Conservation (phyloP, 2,329 filamentous ascomycete genomes). For the Stachybotrys echinatus region DNA sequence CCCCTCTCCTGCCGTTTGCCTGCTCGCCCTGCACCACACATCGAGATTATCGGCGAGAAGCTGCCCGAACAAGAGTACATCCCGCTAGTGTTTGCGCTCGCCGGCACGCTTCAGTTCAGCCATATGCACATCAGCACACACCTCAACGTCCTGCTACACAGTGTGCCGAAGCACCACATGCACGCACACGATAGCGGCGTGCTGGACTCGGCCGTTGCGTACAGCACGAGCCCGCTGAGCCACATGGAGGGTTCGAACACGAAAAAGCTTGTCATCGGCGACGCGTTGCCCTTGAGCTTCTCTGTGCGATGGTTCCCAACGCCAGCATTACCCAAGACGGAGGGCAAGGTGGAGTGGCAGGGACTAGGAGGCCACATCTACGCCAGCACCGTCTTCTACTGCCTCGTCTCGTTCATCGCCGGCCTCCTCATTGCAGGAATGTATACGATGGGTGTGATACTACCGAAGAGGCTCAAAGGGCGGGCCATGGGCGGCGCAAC, state of each 20-base stretch:
- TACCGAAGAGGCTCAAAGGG: slow-evolving; percentile 48
- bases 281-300: slow-evolving; percentile 73
- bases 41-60: slow-evolving; percentile 49
- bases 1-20: slow-evolving; percentile 88
- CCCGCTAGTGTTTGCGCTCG: slow-evolving; percentile 81
- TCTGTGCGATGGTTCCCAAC: slow-evolving; percentile 84
- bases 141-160: slow-evolving; percentile 83
- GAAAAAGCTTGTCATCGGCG: slow-evolving; percentile 77
- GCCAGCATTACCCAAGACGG: slow-evolving; percentile 62
- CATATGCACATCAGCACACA: slow-evolving; percentile 88
- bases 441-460: slow-evolving; percentile 56
- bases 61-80: slow-evolving; percentile 58
- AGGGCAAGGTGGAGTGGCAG: slow-evolving; percentile 60
- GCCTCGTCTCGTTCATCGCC: slow-evolving; percentile 52
- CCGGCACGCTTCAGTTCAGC: slow-evolving; percentile 80
- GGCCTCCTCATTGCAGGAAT: slow-evolving; percentile 48
- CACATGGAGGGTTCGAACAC: slow-evolving; percentile 47
- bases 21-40: slow-evolving; percentile 58
- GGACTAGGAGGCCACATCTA: slow-evolving; percentile 61
- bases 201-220: slow-evolving; percentile 81
- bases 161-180: slow-evolving; percentile 55
- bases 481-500: slow-evolving; percentile 51
- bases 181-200: slow-evolving; percentile 68
- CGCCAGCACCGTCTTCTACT: slow-evolving; percentile 59
- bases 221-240: slow-evolving; percentile 70